Evolutionary conservation across 805 yeast genomes (phyloP).

Genomic region (Teunomyces panamensis): DNA sequence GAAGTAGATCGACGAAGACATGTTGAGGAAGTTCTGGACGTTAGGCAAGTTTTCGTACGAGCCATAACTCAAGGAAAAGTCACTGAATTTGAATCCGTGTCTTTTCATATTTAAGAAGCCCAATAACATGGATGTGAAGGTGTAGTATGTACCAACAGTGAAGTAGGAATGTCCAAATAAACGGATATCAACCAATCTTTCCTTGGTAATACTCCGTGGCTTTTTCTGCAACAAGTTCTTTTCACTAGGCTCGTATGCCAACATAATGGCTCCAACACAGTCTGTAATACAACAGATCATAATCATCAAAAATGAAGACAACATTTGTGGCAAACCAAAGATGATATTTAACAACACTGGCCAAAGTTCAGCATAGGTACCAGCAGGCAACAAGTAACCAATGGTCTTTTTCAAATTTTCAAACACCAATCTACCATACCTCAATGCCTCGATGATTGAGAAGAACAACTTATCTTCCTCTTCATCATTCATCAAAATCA

Average conservation of each 20-base stretch:
- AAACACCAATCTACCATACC: constrained; percentile 45
- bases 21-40: constrained; percentile 20
- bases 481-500: constrained; percentile 20
- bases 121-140: constrained; percentile 40
- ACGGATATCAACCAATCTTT: constrained; percentile 37
- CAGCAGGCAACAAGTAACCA: constrained; percentile 51
- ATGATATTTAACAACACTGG: constrained; percentile 45
- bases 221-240: constrained; percentile 37
- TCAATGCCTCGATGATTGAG: constrained; percentile 33
- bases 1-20: constrained; percentile 46
- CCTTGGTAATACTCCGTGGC: constrained; percentile 43
- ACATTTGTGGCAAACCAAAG: constrained; percentile 49
- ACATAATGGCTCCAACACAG: constrained; percentile 41
- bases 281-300: constrained; percentile 50
- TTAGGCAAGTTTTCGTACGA: constrained; percentile 19
- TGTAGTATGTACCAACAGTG: constrained; percentile 38
- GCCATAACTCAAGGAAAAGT: constrained; percentile 36
- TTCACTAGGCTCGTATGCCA: constrained; percentile 46
- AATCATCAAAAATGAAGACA: constrained; percentile 50
- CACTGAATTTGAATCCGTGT: constrained; percentile 32
- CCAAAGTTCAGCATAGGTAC: constrained; percentile 50
- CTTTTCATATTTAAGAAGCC: constrained; percentile 37
- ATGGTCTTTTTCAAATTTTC: constrained; percentile 48
- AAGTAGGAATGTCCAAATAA: constrained; percentile 43
- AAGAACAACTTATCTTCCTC: constrained; percentile 20